phyloP scores from a whole-genome alignment of 208 protist species.

The Crithidia expoeki region DNA sequence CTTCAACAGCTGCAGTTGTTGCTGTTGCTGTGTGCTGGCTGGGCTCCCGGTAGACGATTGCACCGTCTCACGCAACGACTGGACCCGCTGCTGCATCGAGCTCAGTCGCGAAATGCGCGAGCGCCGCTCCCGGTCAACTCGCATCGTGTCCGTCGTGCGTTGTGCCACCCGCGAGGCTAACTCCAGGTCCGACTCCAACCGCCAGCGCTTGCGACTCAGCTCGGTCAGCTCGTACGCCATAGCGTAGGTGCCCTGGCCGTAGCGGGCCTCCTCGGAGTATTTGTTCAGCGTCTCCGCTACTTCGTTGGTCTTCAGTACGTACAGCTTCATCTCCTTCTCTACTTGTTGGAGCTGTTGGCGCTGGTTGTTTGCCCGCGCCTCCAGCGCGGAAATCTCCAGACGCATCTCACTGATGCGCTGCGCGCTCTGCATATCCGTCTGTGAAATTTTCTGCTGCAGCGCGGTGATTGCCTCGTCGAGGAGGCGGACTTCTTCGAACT shows the following conservation, averaged over 20 bases:
- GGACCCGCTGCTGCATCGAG: conserved; percentile 69
- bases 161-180: conserved; percentile 69
- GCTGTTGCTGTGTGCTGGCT: neutral
- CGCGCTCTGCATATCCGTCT: conserved; percentile 58
- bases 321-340: conserved; percentile 63
- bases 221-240: conserved; percentile 44
- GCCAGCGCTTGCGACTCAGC: conserved; percentile 53
- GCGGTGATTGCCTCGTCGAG: conserved; percentile 60
- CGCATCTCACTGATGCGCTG: conserved; percentile 77
- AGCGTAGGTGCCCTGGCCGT: conserved; percentile 40
- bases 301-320: conserved; percentile 53
- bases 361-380: conserved; percentile 55
- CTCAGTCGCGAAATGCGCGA: conserved; percentile 65
- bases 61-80: conserved; percentile 59
- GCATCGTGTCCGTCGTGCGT: conserved; percentile 52
- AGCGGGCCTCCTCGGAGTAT: conserved; percentile 60
- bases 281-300: conserved; percentile 51
- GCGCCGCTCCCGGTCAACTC: conserved; percentile 64
- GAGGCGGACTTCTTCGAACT: conserved; percentile 59
- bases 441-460: conserved; percentile 55
- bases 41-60: conserved; percentile 6
- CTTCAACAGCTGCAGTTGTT: conserved; percentile 6
- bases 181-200: conserved; percentile 70
- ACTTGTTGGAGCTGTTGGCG: conserved; percentile 60
- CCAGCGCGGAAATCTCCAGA: conserved; percentile 69